Conservation (phyloP, 495 filamentous ascomycete species). For the Elasticomyces elasticus region DNA sequence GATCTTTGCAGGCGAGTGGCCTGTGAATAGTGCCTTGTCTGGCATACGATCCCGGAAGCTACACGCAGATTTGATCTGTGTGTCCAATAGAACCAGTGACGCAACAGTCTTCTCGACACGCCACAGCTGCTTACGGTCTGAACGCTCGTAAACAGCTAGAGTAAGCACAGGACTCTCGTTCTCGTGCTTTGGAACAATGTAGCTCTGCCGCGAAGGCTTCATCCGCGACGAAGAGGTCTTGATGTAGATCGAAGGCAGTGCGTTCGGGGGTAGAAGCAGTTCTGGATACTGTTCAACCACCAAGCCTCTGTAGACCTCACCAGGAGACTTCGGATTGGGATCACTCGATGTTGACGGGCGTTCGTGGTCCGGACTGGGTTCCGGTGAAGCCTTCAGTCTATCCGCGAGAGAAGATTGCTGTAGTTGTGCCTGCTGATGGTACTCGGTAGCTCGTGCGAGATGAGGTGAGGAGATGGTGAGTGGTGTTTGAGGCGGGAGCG, state of each 20-base stretch:
- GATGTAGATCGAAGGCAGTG: conserved; percentile 75
- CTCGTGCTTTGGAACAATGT: conserved; percentile 59
- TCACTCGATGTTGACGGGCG: conserved; percentile 16
- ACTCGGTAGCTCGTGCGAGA: conserved; percentile 25
- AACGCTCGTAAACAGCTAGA: conserved; percentile 69
- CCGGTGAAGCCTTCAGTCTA: conserved; percentile 10
- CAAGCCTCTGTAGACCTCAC: conserved; percentile 54
- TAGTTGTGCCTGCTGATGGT: conserved; percentile 19
- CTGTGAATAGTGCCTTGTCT: conserved; percentile 75
- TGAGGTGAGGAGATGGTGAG: conserved; percentile 46
- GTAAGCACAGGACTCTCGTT: conserved; percentile 86
- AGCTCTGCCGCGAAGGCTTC: conserved; percentile 77
- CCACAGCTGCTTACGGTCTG: conserved; percentile 75
- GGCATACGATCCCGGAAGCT: conserved; percentile 64
- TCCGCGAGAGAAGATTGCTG: conserved; percentile 9
- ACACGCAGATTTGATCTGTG: conserved; percentile 60
- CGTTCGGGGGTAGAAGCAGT: conserved; percentile 76
- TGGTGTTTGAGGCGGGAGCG: conserved; percentile 51
- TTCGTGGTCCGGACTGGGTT: conserved; percentile 14
- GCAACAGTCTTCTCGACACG: conserved; percentile 82
- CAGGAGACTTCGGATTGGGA: conserved; percentile 16
- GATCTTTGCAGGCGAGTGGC: conserved; percentile 88
- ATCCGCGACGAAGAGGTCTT: conserved; percentile 87
- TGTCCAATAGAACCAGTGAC: conserved; percentile 72
- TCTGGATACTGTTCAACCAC: conserved; percentile 75